Percentiles rank a stretch among this genome's conserved stretches.
These are phyloP conservation scores for Saccharomycopsis lassenensis DNA, from an alignment of 805 yeast genomes.

Conservation along the genomic window DNA sequence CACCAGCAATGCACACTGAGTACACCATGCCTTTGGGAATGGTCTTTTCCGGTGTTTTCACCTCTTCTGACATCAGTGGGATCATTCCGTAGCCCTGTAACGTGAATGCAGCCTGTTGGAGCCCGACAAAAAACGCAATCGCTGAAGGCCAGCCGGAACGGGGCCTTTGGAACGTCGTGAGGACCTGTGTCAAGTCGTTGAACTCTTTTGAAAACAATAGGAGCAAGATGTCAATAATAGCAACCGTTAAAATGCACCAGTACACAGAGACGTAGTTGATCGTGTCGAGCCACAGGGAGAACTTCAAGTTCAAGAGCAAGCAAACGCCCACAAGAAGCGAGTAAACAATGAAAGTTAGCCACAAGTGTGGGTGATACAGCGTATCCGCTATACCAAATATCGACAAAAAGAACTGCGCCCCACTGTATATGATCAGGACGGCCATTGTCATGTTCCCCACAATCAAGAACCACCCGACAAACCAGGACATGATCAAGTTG, in stretches of 20 bases:
- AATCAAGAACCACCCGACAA: constrained; percentile 64
- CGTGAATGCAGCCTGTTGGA: constrained; percentile 70
- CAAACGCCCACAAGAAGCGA: constrained; percentile 45
- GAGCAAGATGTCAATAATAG: constrained; percentile 54
- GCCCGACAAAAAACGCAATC: constrained; percentile 64
- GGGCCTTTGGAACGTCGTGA: constrained; percentile 58
- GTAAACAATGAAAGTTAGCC: constrained; percentile 46
- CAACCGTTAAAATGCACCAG: constrained; percentile 65
- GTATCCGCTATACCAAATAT: constrained; percentile 52
- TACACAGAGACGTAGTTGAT: constrained; percentile 60
- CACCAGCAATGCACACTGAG: constrained; percentile 51
- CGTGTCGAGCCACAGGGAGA: constrained; percentile 47
- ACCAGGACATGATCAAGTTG: constrained; percentile 57
- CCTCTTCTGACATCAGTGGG: constrained; percentile 76
- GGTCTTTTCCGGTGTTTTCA: constrained; percentile 58
- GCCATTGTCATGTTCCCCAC: constrained; percentile 75
- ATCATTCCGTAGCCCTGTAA: constrained; percentile 77
- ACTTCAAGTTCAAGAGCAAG: constrained; percentile 51
- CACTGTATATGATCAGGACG: constrained; percentile 62
- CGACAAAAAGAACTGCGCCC: constrained; percentile 61
- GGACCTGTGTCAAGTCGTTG: constrained; percentile 46
- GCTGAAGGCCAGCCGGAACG: constrained; percentile 69
- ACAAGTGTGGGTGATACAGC: constrained; percentile 45
- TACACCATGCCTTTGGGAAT: constrained; percentile 65
- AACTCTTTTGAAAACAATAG: constrained; percentile 47